Conservation (phyloP, 139 green algal species). For the Chlamydomonas sp. region DNA sequence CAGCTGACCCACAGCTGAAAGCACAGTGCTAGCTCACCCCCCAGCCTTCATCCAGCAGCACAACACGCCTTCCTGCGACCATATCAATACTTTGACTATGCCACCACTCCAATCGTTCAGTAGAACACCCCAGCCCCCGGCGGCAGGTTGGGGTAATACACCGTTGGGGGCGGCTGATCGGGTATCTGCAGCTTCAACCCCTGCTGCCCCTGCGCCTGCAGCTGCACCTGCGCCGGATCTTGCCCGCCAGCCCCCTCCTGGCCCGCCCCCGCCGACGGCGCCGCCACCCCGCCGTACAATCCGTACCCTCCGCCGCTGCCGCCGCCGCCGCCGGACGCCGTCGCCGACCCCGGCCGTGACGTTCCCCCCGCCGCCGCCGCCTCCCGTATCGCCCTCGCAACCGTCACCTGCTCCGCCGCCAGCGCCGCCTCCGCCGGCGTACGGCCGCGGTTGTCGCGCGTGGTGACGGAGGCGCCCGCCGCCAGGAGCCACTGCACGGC, state of each 20-base stretch:
- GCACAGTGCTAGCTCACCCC: no score
- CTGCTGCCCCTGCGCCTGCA: neutral
- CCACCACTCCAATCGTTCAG: neutral
- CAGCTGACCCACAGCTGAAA: no score
- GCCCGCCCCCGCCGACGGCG: neutral
- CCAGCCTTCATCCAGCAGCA: no score
- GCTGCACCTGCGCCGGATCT: neutral
- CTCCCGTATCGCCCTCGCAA: neutral
- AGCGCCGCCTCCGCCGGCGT: constrained; percentile 13
- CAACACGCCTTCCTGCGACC: no score
- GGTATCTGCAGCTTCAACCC: neutral
- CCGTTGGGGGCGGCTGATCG: neutral
- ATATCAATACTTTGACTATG: neutral
- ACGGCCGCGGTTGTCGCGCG: constrained; percentile 17
- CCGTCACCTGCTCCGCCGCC: constrained; percentile 16
- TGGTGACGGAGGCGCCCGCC: neutral
- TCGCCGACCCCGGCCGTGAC: neutral
- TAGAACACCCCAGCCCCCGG: constrained; percentile 13
- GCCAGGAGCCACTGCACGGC: constrained; percentile 6
- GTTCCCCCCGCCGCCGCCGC: neutral
- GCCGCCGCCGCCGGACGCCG: neutral
- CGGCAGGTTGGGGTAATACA: constrained; percentile 19
- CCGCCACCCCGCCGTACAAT: neutral
- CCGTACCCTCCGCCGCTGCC: neutral
- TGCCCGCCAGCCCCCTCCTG: neutral